These are phyloP conservation scores for Choiromyces venosus DNA, from an alignment of 495 filamentous ascomycete genomes.

Conservation along the genomic window DNA sequence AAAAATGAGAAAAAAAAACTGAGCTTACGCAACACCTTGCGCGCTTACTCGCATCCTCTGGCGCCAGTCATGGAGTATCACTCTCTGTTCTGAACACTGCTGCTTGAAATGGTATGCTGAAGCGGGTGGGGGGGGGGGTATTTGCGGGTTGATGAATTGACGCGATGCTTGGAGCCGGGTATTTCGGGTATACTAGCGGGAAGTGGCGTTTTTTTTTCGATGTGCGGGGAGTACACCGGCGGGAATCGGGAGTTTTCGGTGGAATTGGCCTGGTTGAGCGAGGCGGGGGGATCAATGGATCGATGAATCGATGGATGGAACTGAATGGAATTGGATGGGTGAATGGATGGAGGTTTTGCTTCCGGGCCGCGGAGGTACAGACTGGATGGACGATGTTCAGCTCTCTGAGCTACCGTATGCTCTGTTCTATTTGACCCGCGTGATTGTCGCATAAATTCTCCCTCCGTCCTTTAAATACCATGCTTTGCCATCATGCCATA, in stretches of 20 bases:
- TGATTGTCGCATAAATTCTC: background rate
- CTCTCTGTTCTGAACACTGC: background rate
- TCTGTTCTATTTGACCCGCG: background rate
- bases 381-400: background rate
- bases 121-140: background rate
- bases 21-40: background rate
- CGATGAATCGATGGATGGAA: background rate
- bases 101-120: background rate
- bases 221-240: background rate
- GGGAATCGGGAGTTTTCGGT: constrained; percentile 1
- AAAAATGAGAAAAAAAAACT: background rate
- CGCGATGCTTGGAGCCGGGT: background rate
- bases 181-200: background rate
- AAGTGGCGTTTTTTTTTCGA: background rate
- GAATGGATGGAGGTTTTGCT: background rate
- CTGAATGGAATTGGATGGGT: too few relatives aligned
- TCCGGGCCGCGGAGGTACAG: background rate
- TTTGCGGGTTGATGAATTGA: background rate
- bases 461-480: background rate
- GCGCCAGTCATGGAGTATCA: background rate
- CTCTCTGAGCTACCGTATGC: background rate
- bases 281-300: background rate
- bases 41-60: background rate
- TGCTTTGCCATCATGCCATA: background rate
- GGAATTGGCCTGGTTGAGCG: background rate